These are phyloP conservation scores for Saccharomycopsis vini DNA, from an alignment of 805 yeast genomes.

Conservation along the genomic window DNA sequence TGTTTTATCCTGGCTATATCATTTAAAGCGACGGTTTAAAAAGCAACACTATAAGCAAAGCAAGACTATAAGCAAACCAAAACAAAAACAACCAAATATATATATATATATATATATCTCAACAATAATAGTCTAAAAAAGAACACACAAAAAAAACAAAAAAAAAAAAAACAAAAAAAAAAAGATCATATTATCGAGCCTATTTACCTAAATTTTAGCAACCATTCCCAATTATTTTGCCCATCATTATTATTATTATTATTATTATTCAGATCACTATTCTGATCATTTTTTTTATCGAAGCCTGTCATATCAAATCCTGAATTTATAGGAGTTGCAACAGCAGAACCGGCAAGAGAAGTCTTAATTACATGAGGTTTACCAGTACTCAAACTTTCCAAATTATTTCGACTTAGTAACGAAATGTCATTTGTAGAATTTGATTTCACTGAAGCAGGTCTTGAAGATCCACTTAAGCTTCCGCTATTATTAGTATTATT, in stretches of 20 bases:
- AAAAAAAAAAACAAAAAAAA: too few species aligned
- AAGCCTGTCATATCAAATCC: neutral
- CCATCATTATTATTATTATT: slow-evolving; percentile 7
- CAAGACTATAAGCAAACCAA: too few species aligned
- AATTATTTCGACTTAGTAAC: slow-evolving; percentile 4
- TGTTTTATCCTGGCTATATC: too few species aligned
- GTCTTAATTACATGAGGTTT: slow-evolving; percentile 3
- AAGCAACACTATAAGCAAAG: too few species aligned
- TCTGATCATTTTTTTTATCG: slow-evolving; percentile 1
- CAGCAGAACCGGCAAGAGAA: neutral
- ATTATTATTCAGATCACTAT: slow-evolving; percentile 13
- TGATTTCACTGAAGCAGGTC: neutral
- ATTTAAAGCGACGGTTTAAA: too few species aligned
- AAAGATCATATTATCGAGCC: too few species aligned
- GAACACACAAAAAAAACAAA: too few species aligned
- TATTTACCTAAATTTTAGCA: slow-evolving; percentile 14
- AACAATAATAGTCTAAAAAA: too few species aligned
- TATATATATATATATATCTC: too few species aligned
- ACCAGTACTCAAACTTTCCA: slow-evolving; percentile 3
- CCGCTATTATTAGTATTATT: too few species aligned
- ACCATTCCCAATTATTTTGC: slow-evolving; percentile 18
- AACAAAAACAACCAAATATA: too few species aligned
- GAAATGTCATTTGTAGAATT: slow-evolving; percentile 7
- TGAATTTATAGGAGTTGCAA: neutral
- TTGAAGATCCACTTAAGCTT: too few species aligned